These are phyloP conservation scores for Talaromyces sp. DNA, from an alignment of 2,329 filamentous ascomycete species.

Conservation along the genomic window DNA sequence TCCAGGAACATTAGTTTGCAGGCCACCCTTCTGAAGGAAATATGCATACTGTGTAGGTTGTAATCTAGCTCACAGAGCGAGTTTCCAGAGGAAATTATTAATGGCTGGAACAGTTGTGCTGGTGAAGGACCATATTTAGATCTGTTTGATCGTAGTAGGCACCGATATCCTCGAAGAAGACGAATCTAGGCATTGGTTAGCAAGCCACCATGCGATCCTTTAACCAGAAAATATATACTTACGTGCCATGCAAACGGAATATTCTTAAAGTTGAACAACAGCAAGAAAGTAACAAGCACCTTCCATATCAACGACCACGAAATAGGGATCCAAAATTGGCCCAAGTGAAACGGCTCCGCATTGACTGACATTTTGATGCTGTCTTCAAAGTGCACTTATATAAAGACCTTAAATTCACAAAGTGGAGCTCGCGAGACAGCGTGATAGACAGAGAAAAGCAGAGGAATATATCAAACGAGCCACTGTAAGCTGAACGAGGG, in stretches of 20 bases:
- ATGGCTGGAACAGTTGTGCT: constrained; percentile 12
- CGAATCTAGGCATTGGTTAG: constrained; percentile 7
- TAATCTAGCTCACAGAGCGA: constrained; percentile 14
- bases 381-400: background rate
- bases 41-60: constrained; percentile 13
- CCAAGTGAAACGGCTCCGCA: constrained; percentile 7
- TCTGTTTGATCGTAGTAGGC: constrained; percentile 11
- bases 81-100: constrained; percentile 12
- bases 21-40: background rate
- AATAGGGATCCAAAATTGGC: constrained; percentile 6
- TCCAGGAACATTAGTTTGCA: background rate
- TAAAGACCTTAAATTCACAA: background rate
- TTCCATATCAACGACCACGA: constrained; percentile 11
- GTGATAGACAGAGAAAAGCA: background rate
- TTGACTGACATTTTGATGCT: constrained; percentile 4
- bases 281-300: constrained; percentile 3
- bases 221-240: background rate
- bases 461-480: background rate
- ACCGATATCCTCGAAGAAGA: constrained; percentile 12
- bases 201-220: background rate
- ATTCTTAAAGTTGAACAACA: constrained; percentile 12
- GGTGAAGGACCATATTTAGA: constrained; percentile 8
- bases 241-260: constrained; percentile 14
- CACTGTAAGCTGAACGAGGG: background rate
- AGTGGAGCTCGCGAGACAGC: background rate